phyloP scores from a whole-genome alignment of 768 basidiomycete genomes.

The Fomitopsis pulvina region DNA sequence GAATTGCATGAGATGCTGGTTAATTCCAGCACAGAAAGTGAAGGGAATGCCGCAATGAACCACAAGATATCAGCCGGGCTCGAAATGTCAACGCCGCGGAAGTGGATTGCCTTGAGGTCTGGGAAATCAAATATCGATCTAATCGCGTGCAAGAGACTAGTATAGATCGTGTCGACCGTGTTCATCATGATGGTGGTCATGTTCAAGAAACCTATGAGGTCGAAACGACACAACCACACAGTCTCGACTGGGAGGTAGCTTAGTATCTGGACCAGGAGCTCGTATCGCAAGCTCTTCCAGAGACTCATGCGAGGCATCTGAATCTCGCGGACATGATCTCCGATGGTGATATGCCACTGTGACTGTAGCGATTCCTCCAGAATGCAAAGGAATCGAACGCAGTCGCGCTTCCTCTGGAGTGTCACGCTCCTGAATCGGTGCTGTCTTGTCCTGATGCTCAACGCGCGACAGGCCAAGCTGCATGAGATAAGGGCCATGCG shows the following conservation, averaged over 20 bases:
- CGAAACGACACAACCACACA: not conserved
- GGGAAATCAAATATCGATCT: not conserved
- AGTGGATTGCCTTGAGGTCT: not conserved
- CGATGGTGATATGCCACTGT: not conserved
- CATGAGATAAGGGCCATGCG: conserved; percentile 3
- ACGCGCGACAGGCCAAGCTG: conserved; percentile 6
- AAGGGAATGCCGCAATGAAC: not conserved
- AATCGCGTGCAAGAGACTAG: not conserved
- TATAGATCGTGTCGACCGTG: no score
- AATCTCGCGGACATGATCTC: not conserved
- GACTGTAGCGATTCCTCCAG: not conserved
- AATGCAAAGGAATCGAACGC: not conserved
- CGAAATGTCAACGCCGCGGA: not conserved
- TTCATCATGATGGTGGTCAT: no score
- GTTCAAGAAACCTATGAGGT: not conserved
- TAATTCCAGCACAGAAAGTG: not conserved
- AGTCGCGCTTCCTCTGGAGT: not conserved
- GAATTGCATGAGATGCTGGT: not conserved
- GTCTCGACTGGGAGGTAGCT: not conserved
- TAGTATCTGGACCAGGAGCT: not conserved
- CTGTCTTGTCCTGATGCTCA: conserved; percentile 4
- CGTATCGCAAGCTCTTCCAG: not conserved
- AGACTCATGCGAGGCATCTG: not conserved
- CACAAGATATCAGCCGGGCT: not conserved
- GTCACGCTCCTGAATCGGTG: conserved; percentile 9